Evolutionary conservation across 116 monocot genomes (phyloP).

Genomic region (Iris pallida): DNA sequence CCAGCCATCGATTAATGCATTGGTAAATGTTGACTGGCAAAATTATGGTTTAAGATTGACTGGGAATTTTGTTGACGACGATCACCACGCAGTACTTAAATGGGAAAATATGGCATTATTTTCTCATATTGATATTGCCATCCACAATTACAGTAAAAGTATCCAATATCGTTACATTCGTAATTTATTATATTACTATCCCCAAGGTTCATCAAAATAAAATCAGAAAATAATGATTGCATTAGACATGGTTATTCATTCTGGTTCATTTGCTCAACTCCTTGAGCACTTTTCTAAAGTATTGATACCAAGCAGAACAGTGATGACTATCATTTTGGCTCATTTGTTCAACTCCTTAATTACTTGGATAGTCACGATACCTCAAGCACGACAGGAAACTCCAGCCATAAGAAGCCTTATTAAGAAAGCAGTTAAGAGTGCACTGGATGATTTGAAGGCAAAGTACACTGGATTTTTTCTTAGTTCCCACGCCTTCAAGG

Average conservation of each 20-base stretch:
- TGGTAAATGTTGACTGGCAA: slow-evolving; percentile 62
- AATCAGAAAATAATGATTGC: neutral
- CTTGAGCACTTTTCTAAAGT: neutral
- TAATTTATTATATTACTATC: neutral
- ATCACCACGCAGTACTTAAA: slow-evolving; percentile 44
- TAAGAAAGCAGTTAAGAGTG: slow-evolving; percentile 57
- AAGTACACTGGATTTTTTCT: slow-evolving; percentile 49
- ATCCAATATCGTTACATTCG: slow-evolving; percentile 29
- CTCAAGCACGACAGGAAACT: slow-evolving; percentile 9
- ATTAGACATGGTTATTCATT: neutral
- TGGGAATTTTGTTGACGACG: slow-evolving; percentile 25
- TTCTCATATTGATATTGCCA: slow-evolving; percentile 55
- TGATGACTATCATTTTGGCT: neutral
- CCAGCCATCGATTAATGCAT: slow-evolving; percentile 20
- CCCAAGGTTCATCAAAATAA: neutral
- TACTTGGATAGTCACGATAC: slow-evolving; percentile 11
- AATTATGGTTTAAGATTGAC: slow-evolving; percentile 61
- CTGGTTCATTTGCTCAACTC: neutral
- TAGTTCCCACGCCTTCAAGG: slow-evolving; percentile 53
- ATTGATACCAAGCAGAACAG: neutral
- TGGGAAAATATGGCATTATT: slow-evolving; percentile 49
- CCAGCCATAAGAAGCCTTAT: slow-evolving; percentile 32
- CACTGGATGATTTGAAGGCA: slow-evolving; percentile 64
- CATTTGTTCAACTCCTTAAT: slow-evolving; percentile 35
- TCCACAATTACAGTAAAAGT: slow-evolving; percentile 60